phyloP scores from a whole-genome alignment of 192 early-diverging fungal species.

The Globomyces pollinis-pini region DNA sequence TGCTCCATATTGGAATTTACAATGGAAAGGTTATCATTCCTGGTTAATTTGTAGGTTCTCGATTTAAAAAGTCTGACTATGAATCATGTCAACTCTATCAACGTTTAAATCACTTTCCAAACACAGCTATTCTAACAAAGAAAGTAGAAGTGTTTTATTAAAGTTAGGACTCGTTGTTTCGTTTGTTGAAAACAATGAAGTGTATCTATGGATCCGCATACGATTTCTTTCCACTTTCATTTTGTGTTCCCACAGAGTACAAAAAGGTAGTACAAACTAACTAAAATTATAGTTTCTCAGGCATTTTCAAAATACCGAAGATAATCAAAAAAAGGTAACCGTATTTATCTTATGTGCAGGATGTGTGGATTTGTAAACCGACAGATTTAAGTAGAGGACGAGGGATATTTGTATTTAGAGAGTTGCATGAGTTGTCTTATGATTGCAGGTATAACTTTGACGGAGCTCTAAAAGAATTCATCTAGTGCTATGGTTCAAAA shows the following conservation, averaged over 20 bases:
- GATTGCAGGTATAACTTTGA: conserved; percentile 34
- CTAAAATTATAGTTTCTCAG: too few species aligned
- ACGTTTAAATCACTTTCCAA: conserved; percentile 43
- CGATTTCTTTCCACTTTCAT: conserved; percentile 37
- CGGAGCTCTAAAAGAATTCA: too few species aligned
- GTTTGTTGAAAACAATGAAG: conserved; percentile 34
- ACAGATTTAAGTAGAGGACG: conserved; percentile 38
- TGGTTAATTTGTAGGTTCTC: conserved; percentile 20
- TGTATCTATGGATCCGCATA: conserved; percentile 33
- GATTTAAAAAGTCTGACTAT: conserved; percentile 30
- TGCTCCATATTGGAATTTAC: conserved; percentile 27
- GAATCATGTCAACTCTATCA: conserved; percentile 25
- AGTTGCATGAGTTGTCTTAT: conserved; percentile 33
- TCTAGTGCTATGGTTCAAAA: conserved; percentile 34
- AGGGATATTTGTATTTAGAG: conserved; percentile 38
- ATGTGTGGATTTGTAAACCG: conserved; percentile 44
- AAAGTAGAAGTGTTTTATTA: conserved; percentile 6
- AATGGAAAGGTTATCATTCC: conserved; percentile 30
- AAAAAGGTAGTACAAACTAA: too few species aligned
- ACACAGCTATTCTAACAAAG: conserved; percentile 27
- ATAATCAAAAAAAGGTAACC: conserved; percentile 15
- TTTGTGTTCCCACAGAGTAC: conserved; percentile 38
- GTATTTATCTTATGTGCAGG: conserved; percentile 2
- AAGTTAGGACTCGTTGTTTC: conserved; percentile 23
- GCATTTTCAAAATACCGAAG: conserved; percentile 27